Evolutionary conservation across 1,284 basidiomycete species (phyloP).

Genomic region (Apiotrichum montevideense): DNA sequence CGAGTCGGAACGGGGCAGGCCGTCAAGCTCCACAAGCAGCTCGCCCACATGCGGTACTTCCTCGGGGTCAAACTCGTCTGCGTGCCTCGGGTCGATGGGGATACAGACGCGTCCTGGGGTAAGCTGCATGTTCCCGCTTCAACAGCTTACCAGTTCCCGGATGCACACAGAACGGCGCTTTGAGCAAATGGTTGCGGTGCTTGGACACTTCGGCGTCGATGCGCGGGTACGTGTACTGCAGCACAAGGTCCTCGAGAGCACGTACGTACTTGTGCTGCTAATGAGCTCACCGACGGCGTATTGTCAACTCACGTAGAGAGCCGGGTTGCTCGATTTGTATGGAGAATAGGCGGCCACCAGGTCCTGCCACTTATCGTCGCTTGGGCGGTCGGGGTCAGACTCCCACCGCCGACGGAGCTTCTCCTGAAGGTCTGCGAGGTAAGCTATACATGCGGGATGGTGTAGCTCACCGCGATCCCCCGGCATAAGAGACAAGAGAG

Average conservation of each 20-base stretch:
- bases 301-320: background rate
- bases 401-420: constrained; percentile 61
- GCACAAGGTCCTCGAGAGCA: constrained; percentile 75
- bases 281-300: background rate
- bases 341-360: constrained; percentile 42
- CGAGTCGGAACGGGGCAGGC: constrained; percentile 5
- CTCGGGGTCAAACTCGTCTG: constrained; percentile 82
- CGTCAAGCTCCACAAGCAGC: constrained; percentile 67
- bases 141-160: constrained; percentile 64
- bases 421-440: constrained; percentile 44
- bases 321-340: background rate
- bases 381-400: constrained; percentile 53
- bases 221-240: constrained; percentile 94
- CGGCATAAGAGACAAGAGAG: constrained; percentile 69
- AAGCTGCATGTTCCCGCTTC: background rate
- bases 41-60: constrained; percentile 78
- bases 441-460: background rate
- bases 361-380: constrained; percentile 67
- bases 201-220: constrained; percentile 97
- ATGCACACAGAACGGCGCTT: constrained; percentile 95
- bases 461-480: constrained; percentile 49
- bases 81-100: constrained; percentile 69
- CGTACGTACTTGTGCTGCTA: constrained; percentile 33
- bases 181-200: constrained; percentile 94
- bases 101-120: constrained; percentile 72